These are phyloP conservation scores for Maudiozyma saulgeensis DNA, from an alignment of 805 yeast genomes.

Conservation along the genomic window DNA sequence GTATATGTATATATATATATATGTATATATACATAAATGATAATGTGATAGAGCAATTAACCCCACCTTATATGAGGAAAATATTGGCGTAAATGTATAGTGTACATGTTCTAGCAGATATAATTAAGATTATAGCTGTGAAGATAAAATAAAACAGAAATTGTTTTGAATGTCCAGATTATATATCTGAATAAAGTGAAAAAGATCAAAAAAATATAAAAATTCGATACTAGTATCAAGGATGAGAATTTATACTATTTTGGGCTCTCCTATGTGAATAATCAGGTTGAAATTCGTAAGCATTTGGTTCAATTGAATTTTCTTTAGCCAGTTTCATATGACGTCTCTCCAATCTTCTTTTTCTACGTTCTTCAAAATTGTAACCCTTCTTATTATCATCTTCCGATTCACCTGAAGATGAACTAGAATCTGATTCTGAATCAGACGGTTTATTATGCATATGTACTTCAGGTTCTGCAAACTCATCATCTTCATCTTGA, in stretches of 20 bases:
- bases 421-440: slow-evolving; percentile 19
- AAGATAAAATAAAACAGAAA: too few relatives aligned
- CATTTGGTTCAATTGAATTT: slow-evolving; percentile 50
- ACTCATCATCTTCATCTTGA: slow-evolving; percentile 36
- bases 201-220: not conserved
- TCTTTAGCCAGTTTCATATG: slow-evolving; percentile 21
- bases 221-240: not conserved
- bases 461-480: slow-evolving; percentile 7
- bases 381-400: slow-evolving; percentile 32
- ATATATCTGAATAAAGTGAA: not conserved
- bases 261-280: slow-evolving; percentile 28
- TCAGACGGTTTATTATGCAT: slow-evolving; percentile 2
- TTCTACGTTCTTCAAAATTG: slow-evolving; percentile 27
- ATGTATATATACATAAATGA: not conserved
- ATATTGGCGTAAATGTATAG: too few relatives aligned
- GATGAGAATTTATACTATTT: not conserved
- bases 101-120: too few relatives aligned
- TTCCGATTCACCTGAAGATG: slow-evolving; percentile 29
- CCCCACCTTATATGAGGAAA: too few relatives aligned
- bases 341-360: slow-evolving; percentile 29
- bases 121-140: too few relatives aligned
- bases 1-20: not conserved
- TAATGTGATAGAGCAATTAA: too few relatives aligned
- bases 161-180: too few relatives aligned
- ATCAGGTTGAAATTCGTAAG: slow-evolving; percentile 81